These are phyloP conservation scores for Nephelium lappaceum DNA, from an alignment of 345 rosid genomes.

Conservation along the genomic window DNA sequence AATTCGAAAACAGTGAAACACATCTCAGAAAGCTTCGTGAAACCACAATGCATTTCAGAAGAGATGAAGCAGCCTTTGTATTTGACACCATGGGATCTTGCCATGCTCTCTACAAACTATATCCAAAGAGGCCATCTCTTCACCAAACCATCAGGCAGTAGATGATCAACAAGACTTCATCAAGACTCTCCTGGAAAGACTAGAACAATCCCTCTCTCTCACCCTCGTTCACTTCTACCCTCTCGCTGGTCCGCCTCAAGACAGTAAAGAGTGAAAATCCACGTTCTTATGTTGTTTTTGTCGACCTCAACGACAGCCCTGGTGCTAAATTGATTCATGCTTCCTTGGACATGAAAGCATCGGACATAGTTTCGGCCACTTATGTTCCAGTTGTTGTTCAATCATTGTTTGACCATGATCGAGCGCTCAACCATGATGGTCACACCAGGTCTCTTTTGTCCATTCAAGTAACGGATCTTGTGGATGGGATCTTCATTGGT, in stretches of 20 bases:
- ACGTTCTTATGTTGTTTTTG: slow-evolving; percentile 45
- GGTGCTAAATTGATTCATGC: slow-evolving; percentile 58
- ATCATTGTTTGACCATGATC: slow-evolving; percentile 68
- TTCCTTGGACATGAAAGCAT: slow-evolving; percentile 34
- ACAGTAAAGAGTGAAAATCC: slow-evolving; percentile 33
- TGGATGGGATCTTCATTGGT: slow-evolving; percentile 73
- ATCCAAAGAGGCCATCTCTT: slow-evolving; percentile 67
- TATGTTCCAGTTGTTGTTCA: slow-evolving; percentile 59
- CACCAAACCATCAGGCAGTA: slow-evolving; percentile 43
- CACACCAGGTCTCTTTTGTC: slow-evolving; percentile 53
- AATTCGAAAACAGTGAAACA: too few relatives aligned
- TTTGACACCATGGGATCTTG: slow-evolving; percentile 67
- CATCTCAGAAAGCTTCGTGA: slow-evolving; percentile 32
- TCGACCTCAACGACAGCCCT: slow-evolving; percentile 56
- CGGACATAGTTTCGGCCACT: slow-evolving; percentile 49
- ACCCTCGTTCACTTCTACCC: slow-evolving; percentile 76
- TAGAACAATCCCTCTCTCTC: slow-evolving; percentile 52
- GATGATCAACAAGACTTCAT: slow-evolving; percentile 28
- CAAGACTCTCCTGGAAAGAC: slow-evolving; percentile 35
- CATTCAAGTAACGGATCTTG: slow-evolving; percentile 61
- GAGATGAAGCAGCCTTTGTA: slow-evolving; percentile 47
- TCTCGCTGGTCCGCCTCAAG: slow-evolving; percentile 70
- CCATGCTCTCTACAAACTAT: slow-evolving; percentile 59
- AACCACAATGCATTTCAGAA: slow-evolving; percentile 39
- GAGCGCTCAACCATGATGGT: slow-evolving; percentile 64